A percentile compares a stretch with the other conserved stretches of the same genome.
Evolutionary conservation across 306 rosid species (phyloP).

Genomic region (Trichosanthes truncata): DNA sequence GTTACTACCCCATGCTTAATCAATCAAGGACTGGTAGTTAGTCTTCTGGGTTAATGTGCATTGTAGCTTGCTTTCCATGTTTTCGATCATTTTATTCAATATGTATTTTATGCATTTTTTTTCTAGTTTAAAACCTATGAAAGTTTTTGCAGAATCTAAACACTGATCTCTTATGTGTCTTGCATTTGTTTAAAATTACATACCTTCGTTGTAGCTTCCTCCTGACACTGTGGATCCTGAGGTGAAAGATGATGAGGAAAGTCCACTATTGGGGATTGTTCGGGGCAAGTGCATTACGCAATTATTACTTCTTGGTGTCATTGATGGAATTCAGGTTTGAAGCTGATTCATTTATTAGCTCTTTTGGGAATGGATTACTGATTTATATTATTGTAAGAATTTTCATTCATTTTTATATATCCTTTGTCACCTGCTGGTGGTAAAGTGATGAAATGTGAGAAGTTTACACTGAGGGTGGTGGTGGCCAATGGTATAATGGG

Average conservation of each 20-base stretch:
- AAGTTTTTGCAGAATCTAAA: background rate
- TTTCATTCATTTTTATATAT: background rate
- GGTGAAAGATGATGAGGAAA: slow-evolving; percentile 62
- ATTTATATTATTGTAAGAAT: background rate
- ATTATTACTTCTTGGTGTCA: slow-evolving; percentile 72
- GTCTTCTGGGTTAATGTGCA: background rate
- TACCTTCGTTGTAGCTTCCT: slow-evolving; percentile 38
- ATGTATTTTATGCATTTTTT: background rate
- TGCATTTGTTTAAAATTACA: slow-evolving; percentile 11
- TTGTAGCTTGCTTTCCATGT: background rate
- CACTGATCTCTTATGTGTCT: background rate
- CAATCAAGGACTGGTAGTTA: background rate
- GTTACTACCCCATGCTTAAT: background rate
- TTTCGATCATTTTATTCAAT: background rate
- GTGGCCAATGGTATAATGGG: background rate
- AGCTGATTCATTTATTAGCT: background rate
- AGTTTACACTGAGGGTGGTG: background rate
- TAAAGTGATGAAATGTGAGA: background rate
- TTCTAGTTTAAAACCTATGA: background rate
- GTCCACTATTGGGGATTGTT: slow-evolving; percentile 63
- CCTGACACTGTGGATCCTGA: slow-evolving; percentile 58
- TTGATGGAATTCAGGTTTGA: slow-evolving; percentile 91
- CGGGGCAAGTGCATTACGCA: slow-evolving; percentile 96
- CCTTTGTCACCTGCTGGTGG: background rate
- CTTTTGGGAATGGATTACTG: background rate